Conservation (phyloP, 805 yeast genomes). For the Hanseniaspora guilliermondii region DNA sequence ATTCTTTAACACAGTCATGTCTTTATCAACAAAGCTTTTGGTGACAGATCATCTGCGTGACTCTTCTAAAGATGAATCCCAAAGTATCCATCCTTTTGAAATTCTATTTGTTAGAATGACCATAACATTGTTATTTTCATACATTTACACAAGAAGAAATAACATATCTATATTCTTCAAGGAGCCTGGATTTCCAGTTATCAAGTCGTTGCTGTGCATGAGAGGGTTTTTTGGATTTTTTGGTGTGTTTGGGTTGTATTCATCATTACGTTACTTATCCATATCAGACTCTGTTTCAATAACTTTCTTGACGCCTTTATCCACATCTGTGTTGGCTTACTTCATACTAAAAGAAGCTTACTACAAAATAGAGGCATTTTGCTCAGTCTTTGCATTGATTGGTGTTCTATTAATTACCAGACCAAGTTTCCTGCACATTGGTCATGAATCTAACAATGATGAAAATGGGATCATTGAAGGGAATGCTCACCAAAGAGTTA, state of each 20-base stretch:
- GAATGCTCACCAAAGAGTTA: constrained; percentile 42
- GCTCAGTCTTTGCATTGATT: constrained; percentile 51
- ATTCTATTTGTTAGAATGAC: constrained; percentile 66
- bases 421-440: constrained; percentile 56
- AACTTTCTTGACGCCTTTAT: constrained; percentile 64
- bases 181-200: constrained; percentile 55
- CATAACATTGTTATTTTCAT: constrained; percentile 51
- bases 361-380: constrained; percentile 52
- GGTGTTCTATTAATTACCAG: constrained; percentile 77
- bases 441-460: constrained; percentile 23
- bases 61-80: constrained; percentile 38
- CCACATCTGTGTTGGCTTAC: constrained; percentile 66
- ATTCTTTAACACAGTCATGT: constrained; percentile 66
- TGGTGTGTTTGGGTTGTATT: constrained; percentile 73
- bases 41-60: constrained; percentile 39
- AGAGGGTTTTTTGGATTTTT: constrained; percentile 67
- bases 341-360: constrained; percentile 52
- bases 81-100: constrained; percentile 55
- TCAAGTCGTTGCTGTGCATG: constrained; percentile 40
- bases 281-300: constrained; percentile 74
- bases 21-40: constrained; percentile 59
- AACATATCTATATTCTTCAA: constrained; percentile 38
- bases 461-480: constrained; percentile 30
- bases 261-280: constrained; percentile 56
- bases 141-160: constrained; percentile 40